Evolutionary conservation across 139 green algal species (phyloP), one percentile per base, ranked within the genome.

Genomic region (Ettlia oleoabundans): DNA sequence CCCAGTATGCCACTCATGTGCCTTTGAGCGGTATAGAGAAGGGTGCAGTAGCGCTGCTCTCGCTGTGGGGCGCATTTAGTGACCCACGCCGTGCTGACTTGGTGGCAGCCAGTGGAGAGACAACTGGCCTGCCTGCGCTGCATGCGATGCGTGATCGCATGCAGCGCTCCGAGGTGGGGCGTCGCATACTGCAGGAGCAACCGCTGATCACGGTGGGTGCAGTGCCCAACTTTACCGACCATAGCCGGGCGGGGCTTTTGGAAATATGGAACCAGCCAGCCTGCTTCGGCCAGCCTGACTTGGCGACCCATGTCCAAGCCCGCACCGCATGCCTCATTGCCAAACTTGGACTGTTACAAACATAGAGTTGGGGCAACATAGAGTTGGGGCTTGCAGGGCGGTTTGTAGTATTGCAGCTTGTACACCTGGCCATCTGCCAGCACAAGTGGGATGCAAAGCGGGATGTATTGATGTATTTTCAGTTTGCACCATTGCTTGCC

Each of bases 81-180:
- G 62, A 86, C 75, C 85, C 85, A 7, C 63, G 81, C 4, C 84
- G 95, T 0, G 95, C 83, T 1, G 96, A 98, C 78, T 86, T 98
- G 38, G 96, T 99, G 8, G 94, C 92, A 8, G 88, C 91, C 4
- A 88, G 93, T 22, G 93, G 92, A 0, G 95, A 98, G 73, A 96
- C 92, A 2, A 96, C 89, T 40, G 91, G 85, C 7, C 37, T 76
- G 65, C 18, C 81, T 38, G 87, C 92, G 3, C 67, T 97, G 7
- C 41, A 58, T 7, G 51, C 61, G 70, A 94, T 98, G 84, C 80
- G 85, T 0, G 67, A 89, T 0, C 89, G 93, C 52, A 98, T 99
- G 96, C 71, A 66, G 30, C 43, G 40, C 3, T 88, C 81, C 32
- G 82, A 92, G 18, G 88, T 78, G 37, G 93, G 94, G 21, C 68